A percentile compares a stretch with the other conserved stretches of the same genome.
These are phyloP conservation scores for Bidens hawaiensis DNA, from an alignment of 140 eudicot species.

Conservation along the genomic window DNA sequence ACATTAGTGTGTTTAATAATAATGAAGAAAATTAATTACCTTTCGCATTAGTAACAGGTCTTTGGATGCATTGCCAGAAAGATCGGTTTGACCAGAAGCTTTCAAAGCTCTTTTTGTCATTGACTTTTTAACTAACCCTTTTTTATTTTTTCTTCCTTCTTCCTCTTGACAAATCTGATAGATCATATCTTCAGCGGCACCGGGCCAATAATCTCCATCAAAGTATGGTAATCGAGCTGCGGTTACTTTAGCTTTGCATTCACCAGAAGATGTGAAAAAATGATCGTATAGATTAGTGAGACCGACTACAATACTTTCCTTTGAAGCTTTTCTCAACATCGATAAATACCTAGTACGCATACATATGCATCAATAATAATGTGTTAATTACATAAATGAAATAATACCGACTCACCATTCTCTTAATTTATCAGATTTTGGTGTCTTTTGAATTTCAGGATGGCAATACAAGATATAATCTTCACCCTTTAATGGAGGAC, in stretches of 20 bases:
- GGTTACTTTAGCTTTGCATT: conserved; percentile 91
- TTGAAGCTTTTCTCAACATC: conserved; percentile 85
- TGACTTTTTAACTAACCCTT: conserved; percentile 66
- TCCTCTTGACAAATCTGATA: conserved; percentile 80
- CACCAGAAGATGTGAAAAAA: conserved; percentile 81
- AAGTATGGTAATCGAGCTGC: conserved; percentile 95
- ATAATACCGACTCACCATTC: conserved; percentile 76
- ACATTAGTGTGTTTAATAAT: too few relatives aligned
- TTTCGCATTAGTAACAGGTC: conserved; percentile 84
- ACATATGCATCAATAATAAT: conserved; percentile 15
- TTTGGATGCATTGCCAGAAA: conserved; percentile 88
- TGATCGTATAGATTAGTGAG: conserved; percentile 85
- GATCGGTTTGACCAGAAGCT: conserved; percentile 85
- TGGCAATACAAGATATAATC: conserved; percentile 98
- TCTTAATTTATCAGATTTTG: conserved; percentile 94
- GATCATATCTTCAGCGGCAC: conserved; percentile 97
- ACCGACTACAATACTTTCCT: conserved; percentile 80
- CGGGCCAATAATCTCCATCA: conserved; percentile 99
- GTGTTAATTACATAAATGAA: background rate
- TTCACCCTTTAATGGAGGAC: conserved; percentile 99
- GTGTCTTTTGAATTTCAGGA: conserved; percentile 99
- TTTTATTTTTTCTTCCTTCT: conserved; percentile 80
- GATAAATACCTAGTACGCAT: conserved; percentile 74
- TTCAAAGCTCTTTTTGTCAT: conserved; percentile 78
- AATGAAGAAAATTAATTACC: conserved; percentile 60